Evolutionary conservation across 306 rosid species (phyloP).

Genomic region (Citrullus mucosospermus): DNA sequence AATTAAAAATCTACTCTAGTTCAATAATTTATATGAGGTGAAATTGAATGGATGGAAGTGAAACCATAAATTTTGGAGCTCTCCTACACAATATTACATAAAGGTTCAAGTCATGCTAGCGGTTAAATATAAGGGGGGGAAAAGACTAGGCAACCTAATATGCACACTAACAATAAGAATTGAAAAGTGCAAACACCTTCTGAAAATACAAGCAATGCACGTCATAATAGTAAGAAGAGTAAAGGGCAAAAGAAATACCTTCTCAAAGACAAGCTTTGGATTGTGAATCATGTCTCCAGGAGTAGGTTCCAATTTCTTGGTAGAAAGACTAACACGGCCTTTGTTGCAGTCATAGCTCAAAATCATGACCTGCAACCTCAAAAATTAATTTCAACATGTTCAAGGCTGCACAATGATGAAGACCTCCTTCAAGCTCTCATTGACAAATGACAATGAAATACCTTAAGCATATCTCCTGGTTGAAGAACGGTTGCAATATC

Average conservation of each 20-base stretch:
- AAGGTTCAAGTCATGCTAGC: not conserved
- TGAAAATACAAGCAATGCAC: not conserved
- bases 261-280: conserved; percentile 87
- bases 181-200: conserved; percentile 34
- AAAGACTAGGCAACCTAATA: not conserved
- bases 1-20: not conserved
- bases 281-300: conserved; percentile 99
- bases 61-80: not conserved
- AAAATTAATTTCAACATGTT: conserved; percentile 9
- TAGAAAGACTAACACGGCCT: conserved; percentile 93
- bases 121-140: not conserved
- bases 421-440: not conserved
- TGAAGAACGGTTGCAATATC: conserved; percentile 82
- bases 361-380: conserved; percentile 73
- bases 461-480: conserved; percentile 90
- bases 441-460: conserved; percentile 16
- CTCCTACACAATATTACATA: not conserved
- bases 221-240: not conserved
- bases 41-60: not conserved
- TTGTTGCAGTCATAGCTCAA: conserved; percentile 87
- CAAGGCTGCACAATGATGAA: not conserved
- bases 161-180: not conserved
- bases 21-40: not conserved
- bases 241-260: conserved; percentile 35
- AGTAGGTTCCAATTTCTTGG: conserved; percentile 92